Base-by-base conservation (phyloP, 2,329 filamentous ascomycete genomes). In the Alternaria brassicae region DNA sequence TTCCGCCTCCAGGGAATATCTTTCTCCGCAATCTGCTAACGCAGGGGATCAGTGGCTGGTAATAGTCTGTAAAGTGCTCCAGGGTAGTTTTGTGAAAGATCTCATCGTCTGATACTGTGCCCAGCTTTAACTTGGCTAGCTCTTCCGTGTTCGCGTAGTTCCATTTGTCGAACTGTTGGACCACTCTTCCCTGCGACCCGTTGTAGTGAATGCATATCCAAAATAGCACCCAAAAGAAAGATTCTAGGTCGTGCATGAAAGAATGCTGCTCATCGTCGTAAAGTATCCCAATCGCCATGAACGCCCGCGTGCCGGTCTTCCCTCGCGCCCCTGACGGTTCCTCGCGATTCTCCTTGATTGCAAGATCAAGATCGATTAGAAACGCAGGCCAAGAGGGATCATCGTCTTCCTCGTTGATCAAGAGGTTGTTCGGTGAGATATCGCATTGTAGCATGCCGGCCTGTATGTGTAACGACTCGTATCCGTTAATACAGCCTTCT, bases 151-250 rank as follows among this genome's bases (percentile, higher is more conserved):
- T n/a, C n/a, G n/a, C n/a, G n/a, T n/a, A n/a, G n/a, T n/a, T n/a
- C n/a, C n/a, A n/a, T n/a, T n/a, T n/a, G n/a, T n/a, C n/a, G n/a
- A n/a, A n/a, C n/a, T n/a, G n/a, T n/a, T n/a, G n/a, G n/a, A n/a
- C n/a, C n/a, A n/a, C n/a, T n/a, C n/a, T n/a, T n/a, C n/a, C n/a
- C n/a, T n/a, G n/a, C n/a, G n/a, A n/a, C n/a, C n/a, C n/a, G n/a
- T n/a, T n/a, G n/a, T n/a, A n/a, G n/a, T n/a, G n/a, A n/a, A n/a
- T n/a, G n/a, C n/a, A n/a, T n/a, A n/a, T n/a, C n/a, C n/a, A n/a
- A n/a, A n/a, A n/a, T n/a, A n/a, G n/a, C n/a, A 83, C 78, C 81
- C 71, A 83, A 67, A 82, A 84, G 59, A 84, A 83, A 3, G 79
- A 84, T 65, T 84, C 79, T 13, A 82, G 74, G 60, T 83, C 77